phyloP scores from a whole-genome alignment of 805 yeast species.

The Hanseniaspora nectarophila region DNA sequence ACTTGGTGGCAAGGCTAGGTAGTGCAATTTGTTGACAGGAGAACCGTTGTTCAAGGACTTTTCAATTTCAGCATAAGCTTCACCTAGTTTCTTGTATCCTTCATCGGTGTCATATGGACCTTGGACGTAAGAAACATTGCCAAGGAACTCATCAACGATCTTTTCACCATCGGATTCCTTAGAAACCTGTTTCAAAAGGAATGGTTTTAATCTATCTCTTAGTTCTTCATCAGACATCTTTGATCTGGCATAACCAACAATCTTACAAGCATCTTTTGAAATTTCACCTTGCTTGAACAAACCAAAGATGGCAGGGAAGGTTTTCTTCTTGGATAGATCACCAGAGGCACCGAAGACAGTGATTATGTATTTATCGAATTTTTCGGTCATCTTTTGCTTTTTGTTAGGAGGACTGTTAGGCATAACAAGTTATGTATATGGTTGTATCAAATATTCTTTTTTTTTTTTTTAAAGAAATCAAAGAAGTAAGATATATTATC shows the following conservation, averaged over 20 bases:
- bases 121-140: slow-evolving; percentile 51
- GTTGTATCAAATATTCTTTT: no score
- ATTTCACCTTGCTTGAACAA: slow-evolving; percentile 64
- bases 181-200: slow-evolving; percentile 36
- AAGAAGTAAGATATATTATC: no score
- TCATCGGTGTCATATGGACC: slow-evolving; percentile 74
- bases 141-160: slow-evolving; percentile 52
- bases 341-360: slow-evolving; percentile 93
- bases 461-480: no score
- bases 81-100: slow-evolving; percentile 52
- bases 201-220: slow-evolving; percentile 50
- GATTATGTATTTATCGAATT: slow-evolving; percentile 54
- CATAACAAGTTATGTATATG: background rate
- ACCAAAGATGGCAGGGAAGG: slow-evolving; percentile 78
- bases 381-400: slow-evolving; percentile 18
- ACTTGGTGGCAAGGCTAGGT: slow-evolving; percentile 90
- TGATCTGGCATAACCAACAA: slow-evolving; percentile 89
- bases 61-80: slow-evolving; percentile 51
- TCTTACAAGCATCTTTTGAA: slow-evolving; percentile 48
- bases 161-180: slow-evolving; percentile 23
- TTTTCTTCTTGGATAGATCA: slow-evolving; percentile 88
- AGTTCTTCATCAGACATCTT: slow-evolving; percentile 55
- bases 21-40: slow-evolving; percentile 65
- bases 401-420: background rate
- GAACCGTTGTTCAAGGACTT: slow-evolving; percentile 23